These are phyloP conservation scores for Wickerhamomyces alni DNA, from an alignment of 805 yeast genomes.

Conservation along the genomic window DNA sequence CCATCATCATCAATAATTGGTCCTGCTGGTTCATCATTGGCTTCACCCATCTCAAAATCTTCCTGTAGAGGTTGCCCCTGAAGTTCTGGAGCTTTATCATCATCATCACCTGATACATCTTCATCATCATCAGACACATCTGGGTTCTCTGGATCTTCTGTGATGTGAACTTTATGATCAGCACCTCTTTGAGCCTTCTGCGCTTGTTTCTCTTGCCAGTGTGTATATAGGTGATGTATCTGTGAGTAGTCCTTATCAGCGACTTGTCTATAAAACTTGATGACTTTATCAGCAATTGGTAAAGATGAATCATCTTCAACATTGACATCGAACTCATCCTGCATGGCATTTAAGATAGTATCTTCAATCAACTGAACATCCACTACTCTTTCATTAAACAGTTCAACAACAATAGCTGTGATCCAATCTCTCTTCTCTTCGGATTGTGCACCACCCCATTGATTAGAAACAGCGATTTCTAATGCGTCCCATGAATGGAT, in stretches of 20 bases:
- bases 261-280: slow-evolving; percentile 64
- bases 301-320: slow-evolving; percentile 88
- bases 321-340: slow-evolving; percentile 86
- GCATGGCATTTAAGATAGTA: slow-evolving; percentile 81
- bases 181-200: slow-evolving; percentile 31
- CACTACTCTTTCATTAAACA: slow-evolving; percentile 61
- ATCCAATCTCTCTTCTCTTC: slow-evolving; percentile 95
- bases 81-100: slow-evolving; percentile 24
- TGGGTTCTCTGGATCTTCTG: slow-evolving; percentile 60
- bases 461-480: slow-evolving; percentile 80
- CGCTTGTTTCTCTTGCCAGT: slow-evolving; percentile 51
- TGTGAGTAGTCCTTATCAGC: slow-evolving; percentile 40
- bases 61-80: slow-evolving; percentile 22
- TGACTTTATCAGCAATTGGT: slow-evolving; percentile 59
- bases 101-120: slow-evolving; percentile 15
- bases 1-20: slow-evolving; percentile 93
- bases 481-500: slow-evolving; percentile 88
- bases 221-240: slow-evolving; percentile 54
- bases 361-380: slow-evolving; percentile 82
- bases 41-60: slow-evolving; percentile 34
- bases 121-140: slow-evolving; percentile 42
- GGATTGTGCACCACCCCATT: slow-evolving; percentile 95
- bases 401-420: slow-evolving; percentile 71
- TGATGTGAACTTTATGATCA: slow-evolving; percentile 41
- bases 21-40: slow-evolving; percentile 30